Base-by-base conservation (phyloP, 139 green algal genomes). In the Gonium pectorale region DNA sequence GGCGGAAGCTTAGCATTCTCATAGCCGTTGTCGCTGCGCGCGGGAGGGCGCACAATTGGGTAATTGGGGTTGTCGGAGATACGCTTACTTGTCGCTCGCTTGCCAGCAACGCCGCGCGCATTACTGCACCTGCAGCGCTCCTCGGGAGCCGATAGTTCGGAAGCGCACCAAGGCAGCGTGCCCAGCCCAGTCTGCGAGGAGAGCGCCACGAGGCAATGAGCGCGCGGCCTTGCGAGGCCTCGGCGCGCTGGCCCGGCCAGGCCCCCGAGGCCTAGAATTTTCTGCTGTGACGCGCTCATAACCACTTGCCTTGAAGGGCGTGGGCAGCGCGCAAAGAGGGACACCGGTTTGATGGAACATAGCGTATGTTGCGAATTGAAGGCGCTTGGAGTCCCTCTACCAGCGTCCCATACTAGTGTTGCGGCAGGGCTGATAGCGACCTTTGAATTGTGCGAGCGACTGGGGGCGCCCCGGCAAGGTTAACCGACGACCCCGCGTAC, bases 51-150 rank as follows among this genome's bases (percentile, higher is more conserved):
- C n/a, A 22, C 17, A 64, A 64, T 9, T 33, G 6, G 22, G 19
- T 19, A 56, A 35, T 74, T 54, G 38, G 67, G 40, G 67, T 74
- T 37, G 56, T 27, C 56, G 56, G 22, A 64, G 56, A n/a, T 64
- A 29, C 56, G 19, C 56, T 33, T 22, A 17, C 13, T 56, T 26
- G 13, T 17, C 13, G 13, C 49, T 56, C 13, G 49, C 49, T 56
- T 26, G 17, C 13, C 13, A 17, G 13, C 49, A 17, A 56, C 13
- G 49, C 56, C 64, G 46, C 19, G 17, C 64, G 27, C 17, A 71
- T 49, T 71, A n/a, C 38, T n/a, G 22, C 68, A 77, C 68, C 68
- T 77, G 68, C 68, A 62, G 2, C 68, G 68, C 43, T 77, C 68
- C 43, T 77, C 68, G 26, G 68, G 13, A 56, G 49, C 17, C 17